Percentiles rank a stretch among this genome's conserved stretches.
Conservation (phyloP, 805 yeast species). For the Lachancea meyersii region DNA sequence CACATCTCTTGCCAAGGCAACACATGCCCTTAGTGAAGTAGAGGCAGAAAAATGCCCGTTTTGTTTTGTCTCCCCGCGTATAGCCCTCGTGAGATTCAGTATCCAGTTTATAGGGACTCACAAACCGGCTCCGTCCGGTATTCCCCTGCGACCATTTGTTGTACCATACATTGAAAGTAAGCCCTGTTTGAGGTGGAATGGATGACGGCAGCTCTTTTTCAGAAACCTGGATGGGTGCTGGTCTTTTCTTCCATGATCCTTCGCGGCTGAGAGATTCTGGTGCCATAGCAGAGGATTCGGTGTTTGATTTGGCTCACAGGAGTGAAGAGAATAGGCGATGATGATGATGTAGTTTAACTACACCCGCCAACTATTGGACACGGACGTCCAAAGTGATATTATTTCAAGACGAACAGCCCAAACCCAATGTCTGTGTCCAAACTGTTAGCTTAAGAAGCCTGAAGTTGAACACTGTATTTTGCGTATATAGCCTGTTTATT, state of each 20-base stretch:
- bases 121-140: constrained; percentile 37
- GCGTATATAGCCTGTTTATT: too few relatives aligned
- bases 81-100: constrained; percentile 63
- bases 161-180: constrained; percentile 81
- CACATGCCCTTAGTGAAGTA: constrained; percentile 90
- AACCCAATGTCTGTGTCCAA: too few relatives aligned
- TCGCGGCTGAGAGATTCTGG: too few relatives aligned
- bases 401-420: too few relatives aligned
- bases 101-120: constrained; percentile 55
- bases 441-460: too few relatives aligned
- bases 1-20: constrained; percentile 67
- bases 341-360: too few relatives aligned
- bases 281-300: neutral
- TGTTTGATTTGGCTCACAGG: neutral
- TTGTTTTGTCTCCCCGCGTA: constrained; percentile 57
- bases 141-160: constrained; percentile 67
- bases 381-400: too few relatives aligned
- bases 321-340: neutral
- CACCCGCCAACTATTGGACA: too few relatives aligned
- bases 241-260: constrained; percentile 32
- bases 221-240: constrained; percentile 73
- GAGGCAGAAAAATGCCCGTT: constrained; percentile 54
- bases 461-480: too few relatives aligned
- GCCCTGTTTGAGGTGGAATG: constrained; percentile 75
- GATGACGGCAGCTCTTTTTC: constrained; percentile 48